Conservation (phyloP, 2,329 filamentous ascomycete species). For the Juglanconis juglandina region DNA sequence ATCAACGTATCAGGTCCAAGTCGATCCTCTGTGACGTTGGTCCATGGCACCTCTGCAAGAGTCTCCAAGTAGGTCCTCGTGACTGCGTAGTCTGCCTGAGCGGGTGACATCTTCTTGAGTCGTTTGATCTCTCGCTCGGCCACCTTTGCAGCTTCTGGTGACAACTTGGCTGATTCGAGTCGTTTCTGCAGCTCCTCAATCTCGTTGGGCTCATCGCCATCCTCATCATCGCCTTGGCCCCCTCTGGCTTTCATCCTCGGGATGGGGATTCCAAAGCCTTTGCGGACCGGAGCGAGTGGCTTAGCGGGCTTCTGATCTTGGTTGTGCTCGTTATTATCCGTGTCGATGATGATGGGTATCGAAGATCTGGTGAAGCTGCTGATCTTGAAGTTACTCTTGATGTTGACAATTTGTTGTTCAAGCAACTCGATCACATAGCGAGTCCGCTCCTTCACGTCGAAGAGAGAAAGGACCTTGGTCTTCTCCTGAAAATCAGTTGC, state of each 20-base stretch:
- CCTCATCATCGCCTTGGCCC: conserved; percentile 47
- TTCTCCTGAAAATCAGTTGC: conserved; percentile 89
- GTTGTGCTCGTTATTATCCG: conserved; percentile 51
- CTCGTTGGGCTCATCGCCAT: conserved; percentile 83
- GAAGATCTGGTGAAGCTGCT: conserved; percentile 70
- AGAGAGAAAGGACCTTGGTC: conserved; percentile 75
- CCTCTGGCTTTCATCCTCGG: conserved; percentile 25
- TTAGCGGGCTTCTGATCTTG: conserved; percentile 28
- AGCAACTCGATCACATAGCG: conserved; percentile 80
- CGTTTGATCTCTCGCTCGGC: conserved; percentile 85
- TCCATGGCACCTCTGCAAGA: conserved; percentile 90
- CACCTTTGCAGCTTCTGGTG: conserved; percentile 82
- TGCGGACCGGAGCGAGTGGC: conserved; percentile 24
- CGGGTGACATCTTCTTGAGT: conserved; percentile 91
- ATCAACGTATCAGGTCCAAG: conserved; percentile 76
- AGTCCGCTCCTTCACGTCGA: conserved; percentile 74
- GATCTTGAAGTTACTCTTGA: conserved; percentile 85
- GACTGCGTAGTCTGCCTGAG: conserved; percentile 93
- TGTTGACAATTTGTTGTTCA: conserved; percentile 73
- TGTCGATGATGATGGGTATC: conserved; percentile 56
- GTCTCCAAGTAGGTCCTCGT: conserved; percentile 92
- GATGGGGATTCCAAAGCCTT: conserved; percentile 25
- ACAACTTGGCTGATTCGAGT: conserved; percentile 75
- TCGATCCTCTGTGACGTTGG: conserved; percentile 76
- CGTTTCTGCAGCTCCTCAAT: conserved; percentile 88